Evolutionary conservation across 2,329 filamentous ascomycete species (phyloP).

Genomic region (Diaporthe vexans): DNA sequence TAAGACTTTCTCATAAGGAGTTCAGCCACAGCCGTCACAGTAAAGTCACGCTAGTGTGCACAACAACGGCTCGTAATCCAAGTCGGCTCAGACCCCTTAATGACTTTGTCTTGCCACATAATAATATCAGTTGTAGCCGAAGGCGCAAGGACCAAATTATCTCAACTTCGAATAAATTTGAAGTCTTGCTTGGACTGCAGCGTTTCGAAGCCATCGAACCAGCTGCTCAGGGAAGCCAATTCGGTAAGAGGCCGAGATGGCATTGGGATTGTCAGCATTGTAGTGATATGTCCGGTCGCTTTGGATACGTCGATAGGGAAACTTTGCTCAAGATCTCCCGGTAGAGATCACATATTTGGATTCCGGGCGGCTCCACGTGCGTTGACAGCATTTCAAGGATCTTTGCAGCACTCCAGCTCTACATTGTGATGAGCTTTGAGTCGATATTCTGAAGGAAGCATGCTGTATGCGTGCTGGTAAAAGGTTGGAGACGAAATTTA

Average conservation of each 20-base stretch:
- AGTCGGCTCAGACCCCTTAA: too few relatives aligned
- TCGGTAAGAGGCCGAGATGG: not conserved
- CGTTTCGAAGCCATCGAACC: constrained; percentile 3
- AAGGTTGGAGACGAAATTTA: not conserved
- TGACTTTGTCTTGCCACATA: not conserved
- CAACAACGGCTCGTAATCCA: too few relatives aligned
- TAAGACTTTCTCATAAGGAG: too few relatives aligned
- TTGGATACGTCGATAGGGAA: not conserved
- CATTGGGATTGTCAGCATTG: not conserved
- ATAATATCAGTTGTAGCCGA: fast-evolving
- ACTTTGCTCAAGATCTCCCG: not conserved
- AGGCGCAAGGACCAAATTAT: not conserved
- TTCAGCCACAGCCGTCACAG: too few relatives aligned
- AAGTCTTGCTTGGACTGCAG: not conserved
- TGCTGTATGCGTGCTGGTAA: not conserved
- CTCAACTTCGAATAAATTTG: too few relatives aligned
- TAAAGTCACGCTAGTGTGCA: too few relatives aligned
- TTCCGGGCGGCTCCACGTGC: not conserved
- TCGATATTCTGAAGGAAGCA: not conserved
- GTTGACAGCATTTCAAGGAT: not conserved
- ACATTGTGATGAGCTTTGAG: not conserved
- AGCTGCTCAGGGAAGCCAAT: not conserved
- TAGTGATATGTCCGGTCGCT: not conserved
- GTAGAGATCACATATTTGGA: not conserved
- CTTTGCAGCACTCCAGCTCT: not conserved